A percentile compares a stretch with the other conserved stretches of the same genome.
Conservation (phyloP, 192 early-diverging fungal genomes). For the Coemansia sp. region DNA sequence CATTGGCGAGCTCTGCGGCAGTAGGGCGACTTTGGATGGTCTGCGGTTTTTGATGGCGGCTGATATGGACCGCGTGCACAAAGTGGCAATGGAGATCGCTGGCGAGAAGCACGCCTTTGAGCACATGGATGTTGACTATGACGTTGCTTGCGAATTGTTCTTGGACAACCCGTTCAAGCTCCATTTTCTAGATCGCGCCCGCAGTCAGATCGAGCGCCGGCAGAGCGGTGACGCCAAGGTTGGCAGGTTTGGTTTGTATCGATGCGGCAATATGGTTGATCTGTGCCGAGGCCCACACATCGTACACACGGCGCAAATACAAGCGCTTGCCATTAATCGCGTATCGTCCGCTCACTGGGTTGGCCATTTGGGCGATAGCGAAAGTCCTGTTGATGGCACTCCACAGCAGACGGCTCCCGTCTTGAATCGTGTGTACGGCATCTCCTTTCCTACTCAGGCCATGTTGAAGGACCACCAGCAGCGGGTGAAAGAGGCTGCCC, state of each 20-base stretch:
- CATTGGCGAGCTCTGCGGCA: constrained; percentile 27
- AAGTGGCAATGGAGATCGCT: constrained; percentile 55
- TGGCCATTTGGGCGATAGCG: constrained; percentile 14
- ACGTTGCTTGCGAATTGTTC: constrained; percentile 64
- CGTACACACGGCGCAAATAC: constrained; percentile 62
- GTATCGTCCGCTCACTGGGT: constrained; percentile 67
- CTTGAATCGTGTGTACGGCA: constrained; percentile 70
- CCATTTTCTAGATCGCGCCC: constrained; percentile 54
- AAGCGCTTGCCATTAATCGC: constrained; percentile 55
- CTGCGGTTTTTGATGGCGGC: constrained; percentile 54
- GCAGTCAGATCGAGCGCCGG: background rate
- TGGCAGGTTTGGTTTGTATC: constrained; percentile 61
- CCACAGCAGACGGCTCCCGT: constrained; percentile 52
- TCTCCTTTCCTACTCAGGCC: constrained; percentile 60
- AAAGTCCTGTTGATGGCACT: background rate
- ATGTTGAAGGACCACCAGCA: constrained; percentile 58
- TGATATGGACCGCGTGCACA: constrained; percentile 57
- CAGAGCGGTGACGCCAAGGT: background rate
- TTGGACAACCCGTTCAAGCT: constrained; percentile 74
- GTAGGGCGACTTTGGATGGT: background rate
- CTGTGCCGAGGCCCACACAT: constrained; percentile 78
- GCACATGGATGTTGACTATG: constrained; percentile 59
- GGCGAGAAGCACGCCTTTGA: constrained; percentile 61
- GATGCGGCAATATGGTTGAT: constrained; percentile 72
- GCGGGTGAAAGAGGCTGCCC: constrained; percentile 50